Conservation (phyloP, 768 basidiomycete species). For the Solioccasus polychromus region DNA sequence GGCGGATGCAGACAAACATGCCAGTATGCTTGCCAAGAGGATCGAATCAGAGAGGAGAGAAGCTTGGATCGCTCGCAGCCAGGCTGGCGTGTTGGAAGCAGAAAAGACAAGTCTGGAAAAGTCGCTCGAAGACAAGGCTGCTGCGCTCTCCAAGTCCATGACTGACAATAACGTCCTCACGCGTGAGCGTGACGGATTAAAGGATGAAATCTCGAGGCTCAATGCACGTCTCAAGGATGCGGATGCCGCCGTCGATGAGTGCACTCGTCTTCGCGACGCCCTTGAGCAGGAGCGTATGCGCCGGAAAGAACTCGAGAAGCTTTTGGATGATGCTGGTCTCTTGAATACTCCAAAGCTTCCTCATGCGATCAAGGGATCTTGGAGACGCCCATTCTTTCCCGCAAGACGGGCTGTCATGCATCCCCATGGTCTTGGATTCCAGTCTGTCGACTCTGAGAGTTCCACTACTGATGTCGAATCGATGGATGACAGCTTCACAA, state of each 20-base stretch:
- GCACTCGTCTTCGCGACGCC: conserved; percentile 25
- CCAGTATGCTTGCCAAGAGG: conserved; percentile 59
- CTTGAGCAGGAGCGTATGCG: conserved; percentile 41
- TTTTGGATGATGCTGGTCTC: conserved; percentile 46
- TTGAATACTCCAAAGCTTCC: conserved; percentile 43
- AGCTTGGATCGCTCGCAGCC: conserved; percentile 80
- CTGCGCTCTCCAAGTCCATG: conserved; percentile 28
- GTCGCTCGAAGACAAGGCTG: conserved; percentile 37
- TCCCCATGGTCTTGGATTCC: conserved; percentile 48
- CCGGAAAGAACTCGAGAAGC: conserved; percentile 49
- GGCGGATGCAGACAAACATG: conserved; percentile 69
- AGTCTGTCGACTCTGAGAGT: conserved; percentile 63
- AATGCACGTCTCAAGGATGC: conserved; percentile 31
- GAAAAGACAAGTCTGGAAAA: conserved; percentile 62
- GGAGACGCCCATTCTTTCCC: conserved; percentile 17
- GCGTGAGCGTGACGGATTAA: conserved; percentile 30
- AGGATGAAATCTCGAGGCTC: conserved; percentile 28
- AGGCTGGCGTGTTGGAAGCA: conserved; percentile 58
- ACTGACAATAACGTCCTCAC: conserved; percentile 24
- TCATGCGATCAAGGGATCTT: conserved; percentile 11
- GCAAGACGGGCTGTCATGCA: conserved; percentile 26
- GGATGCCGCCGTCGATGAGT: conserved; percentile 23
- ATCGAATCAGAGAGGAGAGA: conserved; percentile 80
- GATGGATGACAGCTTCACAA: conserved; percentile 40
- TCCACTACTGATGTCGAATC: conserved; percentile 71